These are phyloP conservation scores for Cryptosporidium xiaoi DNA, from an alignment of 169 alveolate genomes.

Conservation along the genomic window DNA sequence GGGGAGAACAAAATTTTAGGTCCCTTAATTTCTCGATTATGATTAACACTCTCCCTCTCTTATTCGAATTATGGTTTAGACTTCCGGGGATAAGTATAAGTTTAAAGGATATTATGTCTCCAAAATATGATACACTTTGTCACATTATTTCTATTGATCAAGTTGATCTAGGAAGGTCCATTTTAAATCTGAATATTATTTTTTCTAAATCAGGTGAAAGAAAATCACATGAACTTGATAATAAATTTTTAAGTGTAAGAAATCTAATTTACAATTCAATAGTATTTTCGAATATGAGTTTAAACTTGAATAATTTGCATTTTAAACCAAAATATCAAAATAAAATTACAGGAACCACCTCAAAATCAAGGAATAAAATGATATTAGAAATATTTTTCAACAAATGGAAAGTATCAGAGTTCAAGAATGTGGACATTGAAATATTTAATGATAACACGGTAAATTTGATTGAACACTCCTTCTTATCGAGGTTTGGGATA, in stretches of 20 bases:
- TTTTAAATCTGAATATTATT: neutral
- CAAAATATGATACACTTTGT: neutral
- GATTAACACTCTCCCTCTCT: neutral
- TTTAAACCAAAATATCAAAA: neutral
- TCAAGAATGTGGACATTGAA: neutral
- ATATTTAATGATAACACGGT: neutral
- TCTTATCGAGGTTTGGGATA: slow-evolving; percentile 1
- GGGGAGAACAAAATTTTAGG: slow-evolving; percentile 17
- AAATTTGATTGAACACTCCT: slow-evolving; percentile 8
- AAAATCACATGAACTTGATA: neutral
- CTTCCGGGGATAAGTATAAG: slow-evolving; percentile 24
- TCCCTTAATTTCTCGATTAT: neutral
- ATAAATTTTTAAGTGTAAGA: neutral
- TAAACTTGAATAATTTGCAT: neutral
- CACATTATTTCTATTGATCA: slow-evolving; percentile 24
- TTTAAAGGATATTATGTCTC: slow-evolving; percentile 24
- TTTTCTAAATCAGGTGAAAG: neutral
- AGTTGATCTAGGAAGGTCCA: neutral
- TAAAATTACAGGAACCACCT: neutral
- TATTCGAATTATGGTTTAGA: slow-evolving; percentile 45
- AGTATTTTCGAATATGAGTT: neutral
- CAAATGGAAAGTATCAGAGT: slow-evolving; percentile 24
- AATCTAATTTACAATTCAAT: slow-evolving; percentile 3
- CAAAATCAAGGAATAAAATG: slow-evolving; percentile 47
- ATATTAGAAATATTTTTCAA: slow-evolving; percentile 52